Evolutionary conservation across 495 filamentous ascomycete genomes (phyloP), one percentile per base, ranked within the genome.

Genomic region (Penicillium dipodomyicola): DNA sequence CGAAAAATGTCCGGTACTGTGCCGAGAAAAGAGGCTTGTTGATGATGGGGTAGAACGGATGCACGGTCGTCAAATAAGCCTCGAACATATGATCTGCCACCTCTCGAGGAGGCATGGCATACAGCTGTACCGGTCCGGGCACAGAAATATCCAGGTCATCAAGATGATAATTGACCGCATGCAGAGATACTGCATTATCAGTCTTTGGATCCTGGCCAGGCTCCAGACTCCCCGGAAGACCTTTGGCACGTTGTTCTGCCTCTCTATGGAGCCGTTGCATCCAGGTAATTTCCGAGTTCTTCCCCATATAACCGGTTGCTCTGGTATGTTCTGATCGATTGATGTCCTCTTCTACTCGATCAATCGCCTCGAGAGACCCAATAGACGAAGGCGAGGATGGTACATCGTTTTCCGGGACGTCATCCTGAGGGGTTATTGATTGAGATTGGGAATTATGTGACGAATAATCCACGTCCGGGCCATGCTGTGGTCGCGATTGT

Each of bases 201-300:
- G 46, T 56, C 32, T 69, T 69, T 17, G 57, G 54, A 17, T 72
- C 67, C 15, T 62, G 63, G 5, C 64, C 65, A 32, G 63, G 58
- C 30, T 74, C 76, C 40, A 69, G 60, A 5, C 62, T 62, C 6
- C 70, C 69, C 15, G 72, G 64, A 17, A 73, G 48, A 51, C 66
- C 65, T 58, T 62, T 60, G 8, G 69, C 61, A 40, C 74, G 67
- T 49, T 73, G 65, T 25, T 72, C 69, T 15, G 68, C 67, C 52
- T 77, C 70, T 59, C 64, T 65, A 41, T 74, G 68, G 14, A 77
- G 57, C 48, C 74, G 66, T 65, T 83, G 82, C 60, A 87, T 78
- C 85, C 86, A 88, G 27, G 74, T 77, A 14, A 87, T 66, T 49
- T 86, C 84, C 0, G 84, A 88, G 49, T 81, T 85, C 58, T 86